These are phyloP conservation scores for Solanum virginianum DNA, from an alignment of 257 asterid genomes.

Conservation along the genomic window DNA sequence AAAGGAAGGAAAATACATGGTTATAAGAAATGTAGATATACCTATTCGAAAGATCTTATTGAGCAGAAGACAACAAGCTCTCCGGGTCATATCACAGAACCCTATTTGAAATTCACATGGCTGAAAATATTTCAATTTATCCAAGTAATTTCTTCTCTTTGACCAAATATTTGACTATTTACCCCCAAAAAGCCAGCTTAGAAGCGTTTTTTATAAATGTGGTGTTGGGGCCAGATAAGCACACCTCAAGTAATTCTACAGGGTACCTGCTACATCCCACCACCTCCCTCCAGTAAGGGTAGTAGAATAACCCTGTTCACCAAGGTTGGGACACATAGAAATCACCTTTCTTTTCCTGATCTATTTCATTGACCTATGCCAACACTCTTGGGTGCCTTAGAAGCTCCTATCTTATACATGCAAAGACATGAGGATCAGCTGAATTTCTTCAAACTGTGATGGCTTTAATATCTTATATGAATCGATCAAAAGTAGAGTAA, in stretches of 20 bases:
- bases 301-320: neutral
- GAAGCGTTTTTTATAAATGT: neutral
- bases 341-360: neutral
- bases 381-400: neutral
- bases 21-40: neutral
- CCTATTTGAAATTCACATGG: neutral
- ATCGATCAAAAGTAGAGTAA: neutral
- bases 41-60: neutral
- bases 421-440: neutral
- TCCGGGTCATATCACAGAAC: neutral
- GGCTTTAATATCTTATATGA: neutral
- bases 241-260: neutral
- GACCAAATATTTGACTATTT: neutral
- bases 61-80: neutral
- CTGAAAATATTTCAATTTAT: neutral
- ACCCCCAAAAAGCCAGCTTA: neutral
- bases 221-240: neutral
- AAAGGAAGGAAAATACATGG: neutral
- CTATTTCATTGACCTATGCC: neutral
- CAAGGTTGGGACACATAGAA: neutral
- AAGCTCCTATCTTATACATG: neutral
- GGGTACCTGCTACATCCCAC: neutral
- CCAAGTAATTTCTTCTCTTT: neutral
- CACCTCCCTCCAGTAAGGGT: neutral
- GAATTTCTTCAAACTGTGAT: neutral